Base-by-base conservation (phyloP, 1,139 yeast species). In the Candida freyschussii region DNA sequence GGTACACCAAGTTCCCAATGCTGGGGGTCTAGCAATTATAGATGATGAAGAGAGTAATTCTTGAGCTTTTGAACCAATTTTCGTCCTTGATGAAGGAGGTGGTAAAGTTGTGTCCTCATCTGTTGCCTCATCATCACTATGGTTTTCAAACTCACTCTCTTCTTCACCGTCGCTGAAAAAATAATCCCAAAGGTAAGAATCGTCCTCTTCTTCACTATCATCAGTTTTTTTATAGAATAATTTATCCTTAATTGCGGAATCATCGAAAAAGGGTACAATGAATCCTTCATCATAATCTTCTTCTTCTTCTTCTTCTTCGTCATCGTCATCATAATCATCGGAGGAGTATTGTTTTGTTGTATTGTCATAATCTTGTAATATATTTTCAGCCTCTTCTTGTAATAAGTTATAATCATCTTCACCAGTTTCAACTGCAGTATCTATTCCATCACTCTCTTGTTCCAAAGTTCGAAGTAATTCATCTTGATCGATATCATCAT, bases 1-100 rank as follows among this genome's bases (percentile, higher is more conserved):
- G 17, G 95, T 83, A 11, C 80, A 76, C 95, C 97, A 91, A 2
- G 95, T 81, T 0, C 96, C 97, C 38, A 91, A 65, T 17, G 85
- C 73, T 2, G 98, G 98, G 2, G 97, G 96, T 34, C 95, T 65
- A 41, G 89, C 78, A 36, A 89, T 89, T 18, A 84, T 79, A 7
- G 82, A 78, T 32, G 87, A 81, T 1, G 94, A 80, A 7, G 95
- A 81, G 14, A 91, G 69, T 10, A 91, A 86, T 56, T 91, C 97
- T 44, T 91, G 87, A 3, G 83, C 76, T 45, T 81, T 78, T 7
- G 86, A 76, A 1, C 87, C 93, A 21, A 77, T 60, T 32, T 68
- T 67, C 33, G 65, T 67, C 35, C 71, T 66, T 10, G 75, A 66
- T 6, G 81, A 71, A 5, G 78, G 72, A 13, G 77, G 77, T 3